Percentiles rank a stretch among this genome's conserved stretches.
These are phyloP conservation scores for Dichotomopilus funicola DNA, from an alignment of 2,329 filamentous ascomycete species.

Conservation along the genomic window DNA sequence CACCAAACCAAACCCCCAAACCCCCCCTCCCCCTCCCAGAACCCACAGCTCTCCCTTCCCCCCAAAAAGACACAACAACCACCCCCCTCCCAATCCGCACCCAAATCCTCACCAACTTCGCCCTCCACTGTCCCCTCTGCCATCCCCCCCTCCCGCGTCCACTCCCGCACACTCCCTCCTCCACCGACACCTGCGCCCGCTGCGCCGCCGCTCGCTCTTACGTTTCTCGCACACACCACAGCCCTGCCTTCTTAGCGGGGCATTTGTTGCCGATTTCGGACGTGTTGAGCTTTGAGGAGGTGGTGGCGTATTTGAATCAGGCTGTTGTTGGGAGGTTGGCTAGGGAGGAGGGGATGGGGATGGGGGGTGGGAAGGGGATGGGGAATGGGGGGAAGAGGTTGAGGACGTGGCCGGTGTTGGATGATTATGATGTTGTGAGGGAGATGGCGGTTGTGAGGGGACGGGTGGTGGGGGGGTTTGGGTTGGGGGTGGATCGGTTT, in stretches of 20 bases:
- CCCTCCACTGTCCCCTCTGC: slow-evolving; percentile 1
- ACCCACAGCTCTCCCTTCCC: not conserved
- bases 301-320: slow-evolving; percentile 6
- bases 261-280: slow-evolving; percentile 7
- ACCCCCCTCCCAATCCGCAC: not conserved
- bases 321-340: not conserved
- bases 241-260: not conserved
- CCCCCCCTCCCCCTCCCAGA: not conserved
- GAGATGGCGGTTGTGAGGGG: slow-evolving; percentile 2
- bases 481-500: slow-evolving; percentile 5
- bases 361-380: not conserved
- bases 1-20: not conserved
- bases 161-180: not conserved
- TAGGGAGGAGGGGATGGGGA: not conserved
- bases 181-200: not conserved
- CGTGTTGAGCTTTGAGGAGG: slow-evolving; percentile 6
- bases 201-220: not conserved
- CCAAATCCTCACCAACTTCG: slow-evolving; percentile 4
- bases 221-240: slow-evolving; percentile 1
- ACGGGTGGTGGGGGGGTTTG: not conserved
- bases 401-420: slow-evolving; percentile 3
- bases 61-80: not conserved
- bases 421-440: slow-evolving; percentile 5
- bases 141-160: not conserved
- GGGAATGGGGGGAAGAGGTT: not conserved